These are phyloP conservation scores for Cutaneotrichosporon sp. DNA, from an alignment of 1,284 basidiomycete species.

Conservation along the genomic window DNA sequence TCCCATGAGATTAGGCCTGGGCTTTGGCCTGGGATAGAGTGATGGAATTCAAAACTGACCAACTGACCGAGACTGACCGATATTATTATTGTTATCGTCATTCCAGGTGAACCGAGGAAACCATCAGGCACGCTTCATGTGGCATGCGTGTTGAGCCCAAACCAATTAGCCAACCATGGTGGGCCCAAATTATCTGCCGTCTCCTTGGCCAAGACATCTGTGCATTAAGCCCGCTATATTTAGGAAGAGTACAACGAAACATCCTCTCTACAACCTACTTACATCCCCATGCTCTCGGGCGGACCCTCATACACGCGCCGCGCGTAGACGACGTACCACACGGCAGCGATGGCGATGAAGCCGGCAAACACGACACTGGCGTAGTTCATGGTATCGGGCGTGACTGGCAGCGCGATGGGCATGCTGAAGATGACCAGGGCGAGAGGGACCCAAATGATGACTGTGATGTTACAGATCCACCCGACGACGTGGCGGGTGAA, in stretches of 20 bases:
- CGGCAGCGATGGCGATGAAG: slow-evolving; percentile 45
- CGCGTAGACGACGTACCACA: slow-evolving; percentile 51
- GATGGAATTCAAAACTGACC: no score
- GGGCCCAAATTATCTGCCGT: no score
- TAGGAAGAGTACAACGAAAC: not conserved
- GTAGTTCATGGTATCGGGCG: slow-evolving; percentile 54
- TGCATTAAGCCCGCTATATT: not conserved
- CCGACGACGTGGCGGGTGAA: slow-evolving; percentile 15
- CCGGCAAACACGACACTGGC: slow-evolving; percentile 50
- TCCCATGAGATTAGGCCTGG: no score
- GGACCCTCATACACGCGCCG: slow-evolving; percentile 43
- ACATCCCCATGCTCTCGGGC: slow-evolving; percentile 12
- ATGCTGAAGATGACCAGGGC: slow-evolving; percentile 24
- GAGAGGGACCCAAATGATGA: slow-evolving; percentile 23
- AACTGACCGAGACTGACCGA: no score
- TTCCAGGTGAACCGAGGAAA: no score
- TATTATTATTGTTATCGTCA: no score
- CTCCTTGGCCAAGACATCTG: not conserved
- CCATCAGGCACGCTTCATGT: no score
- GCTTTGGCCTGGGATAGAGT: no score
- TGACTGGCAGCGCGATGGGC: slow-evolving; percentile 51
- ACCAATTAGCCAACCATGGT: no score
- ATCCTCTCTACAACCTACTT: not conserved
- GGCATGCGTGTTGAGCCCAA: no score
- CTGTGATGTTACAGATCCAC: slow-evolving; percentile 17